phyloP scores from a whole-genome alignment of 2,329 filamentous ascomycete species.

The Colletotrichum horii region DNA sequence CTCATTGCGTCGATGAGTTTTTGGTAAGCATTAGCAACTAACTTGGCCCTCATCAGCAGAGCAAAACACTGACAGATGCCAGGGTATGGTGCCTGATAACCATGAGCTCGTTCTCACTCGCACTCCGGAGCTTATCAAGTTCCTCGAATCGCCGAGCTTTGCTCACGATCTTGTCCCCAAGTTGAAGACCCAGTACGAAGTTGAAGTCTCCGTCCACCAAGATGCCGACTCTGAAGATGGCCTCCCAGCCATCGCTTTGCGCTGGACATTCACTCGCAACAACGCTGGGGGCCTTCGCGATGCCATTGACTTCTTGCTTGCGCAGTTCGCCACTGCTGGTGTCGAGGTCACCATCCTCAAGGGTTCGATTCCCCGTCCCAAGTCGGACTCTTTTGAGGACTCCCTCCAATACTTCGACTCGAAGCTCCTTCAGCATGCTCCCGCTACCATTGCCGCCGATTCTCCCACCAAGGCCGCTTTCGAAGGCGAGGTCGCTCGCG shows the following conservation, averaged over 20 bases:
- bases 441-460: conserved; percentile 79
- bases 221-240: conserved; percentile 64
- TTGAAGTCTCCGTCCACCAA: conserved; percentile 79
- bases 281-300: conserved; percentile 95
- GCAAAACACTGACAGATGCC: background rate
- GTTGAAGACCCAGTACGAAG: conserved; percentile 89
- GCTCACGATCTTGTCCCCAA: conserved; percentile 80
- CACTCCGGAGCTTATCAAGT: conserved; percentile 77
- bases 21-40: conserved; percentile 57
- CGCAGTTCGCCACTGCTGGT: conserved; percentile 84
- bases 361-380: conserved; percentile 95
- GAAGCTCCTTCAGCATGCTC: conserved; percentile 92
- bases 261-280: conserved; percentile 91
- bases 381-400: conserved; percentile 98
- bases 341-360: conserved; percentile 88
- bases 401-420: conserved; percentile 97
- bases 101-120: conserved; percentile 89
- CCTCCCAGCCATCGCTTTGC: conserved; percentile 64
- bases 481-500: conserved; percentile 78
- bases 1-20: conserved; percentile 94
- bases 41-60: background rate
- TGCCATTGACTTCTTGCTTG: conserved; percentile 92
- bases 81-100: conserved; percentile 96
- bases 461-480: conserved; percentile 89
- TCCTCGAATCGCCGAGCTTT: conserved; percentile 83